Evolutionary conservation across 495 filamentous ascomycete species (phyloP).

Genomic region (Podospora comata): DNA sequence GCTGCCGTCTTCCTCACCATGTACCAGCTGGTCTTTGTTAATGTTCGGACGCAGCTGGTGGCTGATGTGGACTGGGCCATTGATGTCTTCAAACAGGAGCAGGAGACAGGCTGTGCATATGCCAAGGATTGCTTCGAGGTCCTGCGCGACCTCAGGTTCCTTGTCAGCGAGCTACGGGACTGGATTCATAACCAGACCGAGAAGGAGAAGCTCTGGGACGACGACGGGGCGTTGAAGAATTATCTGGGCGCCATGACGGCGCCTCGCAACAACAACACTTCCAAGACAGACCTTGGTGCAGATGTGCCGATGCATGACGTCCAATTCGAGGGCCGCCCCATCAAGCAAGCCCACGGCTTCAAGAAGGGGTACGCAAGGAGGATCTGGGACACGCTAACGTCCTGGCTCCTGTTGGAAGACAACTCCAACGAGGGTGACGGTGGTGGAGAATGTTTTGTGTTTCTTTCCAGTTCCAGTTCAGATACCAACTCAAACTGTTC

Average conservation of each 20-base stretch:
- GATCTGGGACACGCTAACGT: not conserved
- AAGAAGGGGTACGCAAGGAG: not conserved
- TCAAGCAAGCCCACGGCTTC: not conserved
- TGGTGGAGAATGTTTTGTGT: not conserved
- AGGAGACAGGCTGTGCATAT: constrained; percentile 26
- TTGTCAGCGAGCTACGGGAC: constrained; percentile 26
- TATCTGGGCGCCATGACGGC: not conserved
- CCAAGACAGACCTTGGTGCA: not conserved
- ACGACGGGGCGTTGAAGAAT: constrained; percentile 7
- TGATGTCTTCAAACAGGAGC: constrained; percentile 30
- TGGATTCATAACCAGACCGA: constrained; percentile 21
- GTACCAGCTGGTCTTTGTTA: constrained; percentile 34
- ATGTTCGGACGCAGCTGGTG: constrained; percentile 26
- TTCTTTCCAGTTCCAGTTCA: constrained; percentile 5
- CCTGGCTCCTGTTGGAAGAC: not conserved
- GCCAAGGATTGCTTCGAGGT: constrained; percentile 29
- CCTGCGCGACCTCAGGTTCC: constrained; percentile 23
- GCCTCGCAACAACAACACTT: not conserved
- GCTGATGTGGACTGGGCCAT: constrained; percentile 31
- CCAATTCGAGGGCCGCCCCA: not conserved
- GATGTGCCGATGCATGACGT: not conserved
- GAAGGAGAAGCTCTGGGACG: constrained; percentile 14
- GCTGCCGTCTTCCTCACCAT: constrained; percentile 42
- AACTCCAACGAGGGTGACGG: not conserved
- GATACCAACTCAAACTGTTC: constrained; percentile 7